Base-by-base conservation (phyloP, 2,329 filamentous ascomycete genomes). In the Teratosphaeria viscida region DNA sequence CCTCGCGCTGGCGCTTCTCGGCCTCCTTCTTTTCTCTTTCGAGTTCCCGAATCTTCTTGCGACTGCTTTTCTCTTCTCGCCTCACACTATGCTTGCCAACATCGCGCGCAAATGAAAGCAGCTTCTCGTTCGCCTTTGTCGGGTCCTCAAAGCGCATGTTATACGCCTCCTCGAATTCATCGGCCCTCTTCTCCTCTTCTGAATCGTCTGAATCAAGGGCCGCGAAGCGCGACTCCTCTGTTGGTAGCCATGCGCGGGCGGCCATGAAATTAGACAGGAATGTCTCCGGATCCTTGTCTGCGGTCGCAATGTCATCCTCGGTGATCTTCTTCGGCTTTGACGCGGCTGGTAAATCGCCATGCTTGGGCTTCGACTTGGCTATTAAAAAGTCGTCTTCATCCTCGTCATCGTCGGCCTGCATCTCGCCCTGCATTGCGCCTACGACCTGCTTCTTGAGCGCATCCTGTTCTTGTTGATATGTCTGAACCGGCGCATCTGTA, bases 131-230 rank as follows among this genome's bases (percentile, higher is more conserved):
- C 67, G 89, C 86, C 71, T 89, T 91, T 61, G 82, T 82, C 0
- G 94, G 91, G 68, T 97, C 89, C 72, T 99, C 94, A 70, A 99
- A 99, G 37, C 94, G 88, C 75, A 96, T 77, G 76, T 99, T 99
- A 77, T 96, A 99, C 4, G 92, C 92, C 64, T 89, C 82, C 76
- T 99, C 94, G 69, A 92, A 95, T 62, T 87, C 85, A 53, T 97
- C 92, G 29, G 92, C 92, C 54, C 84, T 81, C 32, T 83, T 81
- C 34, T 89, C 84, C 52, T 89, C 82, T 6, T 85, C 83, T n/a
- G 85, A 90, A 57, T 96, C 91, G 66, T 99, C 94, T 0, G 91
- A 96, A 70, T 96, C 90, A 60, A 99, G 88, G 0, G 92, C 89
- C 67, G 92, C 81, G 75, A 89, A 91, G 52, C 82, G 82, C 26